These are phyloP conservation scores for Reticulascus tulasneorum DNA, from an alignment of 2,329 filamentous ascomycete species.

Conservation along the genomic window DNA sequence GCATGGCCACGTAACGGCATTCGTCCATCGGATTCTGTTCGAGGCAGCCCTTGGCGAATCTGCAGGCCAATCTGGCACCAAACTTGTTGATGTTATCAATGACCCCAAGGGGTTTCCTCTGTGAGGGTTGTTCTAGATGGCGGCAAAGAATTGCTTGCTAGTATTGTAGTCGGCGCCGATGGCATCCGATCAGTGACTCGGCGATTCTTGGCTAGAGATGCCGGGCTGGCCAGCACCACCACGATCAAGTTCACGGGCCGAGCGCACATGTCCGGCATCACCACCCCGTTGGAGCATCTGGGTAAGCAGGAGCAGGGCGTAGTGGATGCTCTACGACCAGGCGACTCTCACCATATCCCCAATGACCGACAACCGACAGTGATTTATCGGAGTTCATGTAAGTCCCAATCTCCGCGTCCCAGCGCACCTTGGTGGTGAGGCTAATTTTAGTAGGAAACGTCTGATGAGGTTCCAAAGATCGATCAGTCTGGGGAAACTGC, in stretches of 20 bases:
- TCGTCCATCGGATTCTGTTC: slow-evolving; percentile 13
- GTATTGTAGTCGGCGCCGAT: slow-evolving; percentile 14
- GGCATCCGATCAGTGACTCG: slow-evolving; percentile 14
- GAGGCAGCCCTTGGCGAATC: slow-evolving; percentile 10
- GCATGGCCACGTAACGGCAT: slow-evolving; percentile 13
- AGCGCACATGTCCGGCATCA: slow-evolving; percentile 16
- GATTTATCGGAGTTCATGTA: slow-evolving; percentile 18
- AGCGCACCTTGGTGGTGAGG: background rate
- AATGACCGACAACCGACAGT: slow-evolving; percentile 15
- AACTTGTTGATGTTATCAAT: slow-evolving; percentile 13
- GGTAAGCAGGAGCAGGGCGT: slow-evolving; percentile 12
- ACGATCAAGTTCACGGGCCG: slow-evolving; percentile 16
- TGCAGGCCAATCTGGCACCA: slow-evolving; percentile 5
- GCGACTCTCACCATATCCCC: slow-evolving; percentile 16
- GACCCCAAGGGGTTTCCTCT: slow-evolving; percentile 1
- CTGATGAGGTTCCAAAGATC: slow-evolving; percentile 1
- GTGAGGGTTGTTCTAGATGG: slow-evolving; percentile 10
- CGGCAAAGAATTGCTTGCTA: slow-evolving; percentile 6
- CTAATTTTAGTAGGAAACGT: slow-evolving; percentile 1
- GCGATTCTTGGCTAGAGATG: slow-evolving; percentile 6
- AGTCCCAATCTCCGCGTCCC: background rate
- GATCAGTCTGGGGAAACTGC: slow-evolving; percentile 14
- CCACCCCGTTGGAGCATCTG: slow-evolving; percentile 9
- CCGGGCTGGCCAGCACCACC: slow-evolving; percentile 6
- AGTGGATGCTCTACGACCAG: slow-evolving; percentile 18